Base-by-base conservation (phyloP, 768 basidiomycete species). In the Collybiopsis confluens region DNA sequence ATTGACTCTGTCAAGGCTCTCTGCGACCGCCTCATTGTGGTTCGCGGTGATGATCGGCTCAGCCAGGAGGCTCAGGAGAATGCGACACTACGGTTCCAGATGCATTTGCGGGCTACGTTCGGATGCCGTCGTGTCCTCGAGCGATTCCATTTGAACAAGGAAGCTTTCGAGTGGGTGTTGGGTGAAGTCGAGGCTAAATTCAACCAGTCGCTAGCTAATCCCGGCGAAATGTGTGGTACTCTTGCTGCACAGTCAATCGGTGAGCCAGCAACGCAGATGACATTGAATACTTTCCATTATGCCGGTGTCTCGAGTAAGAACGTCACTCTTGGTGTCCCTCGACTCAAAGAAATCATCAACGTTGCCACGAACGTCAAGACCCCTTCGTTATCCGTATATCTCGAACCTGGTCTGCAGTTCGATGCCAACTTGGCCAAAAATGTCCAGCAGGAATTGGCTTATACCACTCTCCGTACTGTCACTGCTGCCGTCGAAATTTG, bases 261-360 rank as follows among this genome's bases (percentile, higher is more conserved):
- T 69, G 97, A 98, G 75, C 97, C 97, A 0, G 97, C 97, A 3
- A 99, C 97, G 0, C 97, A 99, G 73, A 98, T 99, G 97, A 98
- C 97, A 5, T 71, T 99, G 55, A 99, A 99, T 70, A 98, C 96
- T 0, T 99, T 98, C 90, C 97, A 99, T 72, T 98, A 98, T 68
- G 97, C 97, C 56, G 97, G 97, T 86, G 97, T 99, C 23, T 96
- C 97, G n/a, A 93, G 90, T 65, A 98, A 98, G 74, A 98, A 97
- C 71, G 97, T 99, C 46, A 99, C 97, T 0, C 91, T 98, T 55
- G 97, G 97, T 86, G 97, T 99, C 1, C 97, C 97, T 2, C 95
- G 97, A 70, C 70, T 99, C 59, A 98, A 98, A 75, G 97, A 98
- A 71, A 98, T 98, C 61, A 98, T 99, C 74, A 99, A 99, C 64